phyloP scores from a whole-genome alignment of 2,329 filamentous ascomycete genomes.

The Cryphonectria japonica region DNA sequence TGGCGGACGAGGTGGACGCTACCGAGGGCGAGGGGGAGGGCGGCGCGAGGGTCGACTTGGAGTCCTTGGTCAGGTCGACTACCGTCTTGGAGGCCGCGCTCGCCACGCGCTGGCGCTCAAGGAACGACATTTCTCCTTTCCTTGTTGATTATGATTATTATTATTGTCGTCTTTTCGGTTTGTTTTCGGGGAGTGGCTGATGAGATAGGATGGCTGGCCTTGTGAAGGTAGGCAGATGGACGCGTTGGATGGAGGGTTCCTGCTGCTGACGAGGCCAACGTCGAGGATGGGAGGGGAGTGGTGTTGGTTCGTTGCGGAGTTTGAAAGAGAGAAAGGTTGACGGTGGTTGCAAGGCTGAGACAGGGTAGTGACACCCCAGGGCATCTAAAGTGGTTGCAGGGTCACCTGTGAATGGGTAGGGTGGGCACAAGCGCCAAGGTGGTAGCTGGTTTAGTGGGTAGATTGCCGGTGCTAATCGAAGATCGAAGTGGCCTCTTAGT shows the following conservation, averaged over 20 bases:
- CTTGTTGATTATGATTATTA: background rate
- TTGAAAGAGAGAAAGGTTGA: background rate
- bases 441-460: slow-evolving; percentile 11
- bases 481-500: background rate
- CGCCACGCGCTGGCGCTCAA: slow-evolving; percentile 67
- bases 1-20: slow-evolving; percentile 50
- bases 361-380: slow-evolving; percentile 13
- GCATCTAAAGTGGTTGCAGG: slow-evolving; percentile 18
- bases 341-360: slow-evolving; percentile 23
- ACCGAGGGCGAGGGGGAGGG: slow-evolving; percentile 67
- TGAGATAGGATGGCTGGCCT: slow-evolving; percentile 18
- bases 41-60: slow-evolving; percentile 55
- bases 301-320: background rate
- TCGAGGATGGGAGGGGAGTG: slow-evolving; percentile 6
- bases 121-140: slow-evolving; percentile 57
- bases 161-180: background rate
- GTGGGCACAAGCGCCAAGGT: slow-evolving; percentile 14
- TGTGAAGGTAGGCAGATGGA: slow-evolving; percentile 4
- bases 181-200: background rate
- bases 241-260: background rate
- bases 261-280: slow-evolving; percentile 20
- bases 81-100: slow-evolving; percentile 67
- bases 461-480: background rate
- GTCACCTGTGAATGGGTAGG: slow-evolving; percentile 8
- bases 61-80: slow-evolving; percentile 52